Percentiles rank a stretch among this genome's conserved stretches.
Evolutionary conservation across 805 yeast genomes (phyloP).

Genomic region (Blastobotrys chiropterorum): DNA sequence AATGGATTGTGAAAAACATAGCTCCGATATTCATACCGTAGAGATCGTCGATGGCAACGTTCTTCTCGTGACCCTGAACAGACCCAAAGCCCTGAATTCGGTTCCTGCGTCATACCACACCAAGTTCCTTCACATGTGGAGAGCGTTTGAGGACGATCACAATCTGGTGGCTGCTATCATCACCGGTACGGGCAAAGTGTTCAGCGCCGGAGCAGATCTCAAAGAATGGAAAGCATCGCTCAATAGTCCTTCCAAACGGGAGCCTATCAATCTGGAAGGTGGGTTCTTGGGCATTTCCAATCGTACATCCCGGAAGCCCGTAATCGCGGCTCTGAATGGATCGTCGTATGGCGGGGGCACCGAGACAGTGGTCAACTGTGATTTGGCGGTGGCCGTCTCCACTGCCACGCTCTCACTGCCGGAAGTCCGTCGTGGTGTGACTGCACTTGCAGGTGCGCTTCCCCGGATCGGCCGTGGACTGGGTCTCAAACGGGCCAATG

Average conservation of each 20-base stretch:
- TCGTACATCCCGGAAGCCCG: constrained; percentile 21
- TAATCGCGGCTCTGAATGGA: constrained; percentile 26
- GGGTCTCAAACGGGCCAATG: constrained; percentile 22
- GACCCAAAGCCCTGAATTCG: constrained; percentile 18
- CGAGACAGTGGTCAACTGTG: constrained; percentile 24
- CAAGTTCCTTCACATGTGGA: constrained; percentile 17
- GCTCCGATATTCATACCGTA: constrained; percentile 15
- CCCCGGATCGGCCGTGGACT: constrained; percentile 22
- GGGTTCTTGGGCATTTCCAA: constrained; percentile 26
- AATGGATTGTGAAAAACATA: constrained; percentile 2
- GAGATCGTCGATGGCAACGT: constrained; percentile 12
- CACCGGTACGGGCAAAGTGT: constrained; percentile 25
- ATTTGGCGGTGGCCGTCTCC: constrained; percentile 22
- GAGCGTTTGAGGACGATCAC: constrained; percentile 17
- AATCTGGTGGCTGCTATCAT: constrained; percentile 20
- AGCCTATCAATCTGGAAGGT: constrained; percentile 6
- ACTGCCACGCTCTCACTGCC: constrained; percentile 22
- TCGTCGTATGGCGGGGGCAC: constrained; percentile 26
- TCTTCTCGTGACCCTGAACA: constrained; percentile 17
- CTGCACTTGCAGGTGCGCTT: constrained; percentile 25
- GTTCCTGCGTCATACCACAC: constrained; percentile 16
- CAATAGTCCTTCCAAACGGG: neutral
- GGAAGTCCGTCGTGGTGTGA: constrained; percentile 24
- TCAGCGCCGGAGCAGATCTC: constrained; percentile 28
- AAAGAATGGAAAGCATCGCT: constrained; percentile 16